Evolutionary conservation across 2,329 filamentous ascomycete species (phyloP).

Genomic region (Fusarium sp.): DNA sequence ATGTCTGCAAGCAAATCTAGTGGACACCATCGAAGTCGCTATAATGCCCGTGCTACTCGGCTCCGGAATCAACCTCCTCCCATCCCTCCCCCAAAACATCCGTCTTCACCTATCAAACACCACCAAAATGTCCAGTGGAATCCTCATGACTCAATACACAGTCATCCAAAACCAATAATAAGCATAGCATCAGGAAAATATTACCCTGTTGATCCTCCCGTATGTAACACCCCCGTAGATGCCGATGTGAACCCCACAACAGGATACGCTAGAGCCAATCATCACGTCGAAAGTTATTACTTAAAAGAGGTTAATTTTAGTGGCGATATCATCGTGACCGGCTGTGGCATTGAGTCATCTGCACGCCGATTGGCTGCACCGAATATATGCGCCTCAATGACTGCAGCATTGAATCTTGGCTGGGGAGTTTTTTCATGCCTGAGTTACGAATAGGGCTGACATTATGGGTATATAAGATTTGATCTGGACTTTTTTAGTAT

Average conservation of each 20-base stretch:
- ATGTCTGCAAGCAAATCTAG: conserved; percentile 47
- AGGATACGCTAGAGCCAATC: conserved; percentile 18
- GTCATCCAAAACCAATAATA: neutral
- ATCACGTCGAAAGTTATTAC: neutral
- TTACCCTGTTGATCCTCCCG: neutral
- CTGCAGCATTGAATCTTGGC: neutral
- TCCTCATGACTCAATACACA: conserved; percentile 41
- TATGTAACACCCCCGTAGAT: neutral
- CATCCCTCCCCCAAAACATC: neutral
- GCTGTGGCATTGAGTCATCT: conserved; percentile 13
- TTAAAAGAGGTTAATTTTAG: neutral
- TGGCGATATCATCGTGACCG: conserved; percentile 4
- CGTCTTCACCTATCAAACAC: conserved; percentile 22
- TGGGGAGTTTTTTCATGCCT: neutral
- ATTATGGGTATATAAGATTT: conserved; percentile 11
- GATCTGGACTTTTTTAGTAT: too few relatives aligned
- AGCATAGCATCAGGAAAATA: neutral
- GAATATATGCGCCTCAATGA: conserved; percentile 10
- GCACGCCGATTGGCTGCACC: conserved; percentile 15
- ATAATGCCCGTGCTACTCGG: conserved; percentile 44
- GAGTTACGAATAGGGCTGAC: conserved; percentile 14
- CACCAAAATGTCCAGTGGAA: conserved; percentile 33
- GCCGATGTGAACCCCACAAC: neutral
- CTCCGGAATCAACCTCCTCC: conserved; percentile 43
- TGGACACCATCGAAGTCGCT: conserved; percentile 50